A percentile compares a stretch with the other conserved stretches of the same genome.
Conservation (phyloP, 2,329 filamentous ascomycete genomes). For the Dactylellina drechsleri region DNA sequence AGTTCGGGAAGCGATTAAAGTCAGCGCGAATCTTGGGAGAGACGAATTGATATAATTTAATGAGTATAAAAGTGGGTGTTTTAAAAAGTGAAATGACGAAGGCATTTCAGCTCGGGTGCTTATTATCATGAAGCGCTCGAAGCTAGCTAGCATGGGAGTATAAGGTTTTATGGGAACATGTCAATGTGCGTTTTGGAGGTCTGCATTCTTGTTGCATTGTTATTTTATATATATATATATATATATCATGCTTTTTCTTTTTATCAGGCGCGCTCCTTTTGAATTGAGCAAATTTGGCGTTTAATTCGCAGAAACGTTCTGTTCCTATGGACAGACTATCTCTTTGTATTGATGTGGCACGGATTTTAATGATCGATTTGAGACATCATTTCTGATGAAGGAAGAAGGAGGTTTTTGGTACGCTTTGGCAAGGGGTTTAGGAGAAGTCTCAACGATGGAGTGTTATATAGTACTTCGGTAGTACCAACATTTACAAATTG, state of each 20-base stretch:
- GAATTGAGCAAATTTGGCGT: background rate
- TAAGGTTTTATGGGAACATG: slow-evolving; percentile 26
- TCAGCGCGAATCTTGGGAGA: slow-evolving; percentile 78
- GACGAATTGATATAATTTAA: slow-evolving; percentile 73
- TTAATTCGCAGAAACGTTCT: background rate
- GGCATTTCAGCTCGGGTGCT: too few relatives aligned
- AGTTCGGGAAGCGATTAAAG: slow-evolving; percentile 78
- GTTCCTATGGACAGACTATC: too few relatives aligned
- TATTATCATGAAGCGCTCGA: too few relatives aligned
- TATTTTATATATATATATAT: background rate
- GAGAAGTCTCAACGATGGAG: too few relatives aligned
- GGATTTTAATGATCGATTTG: too few relatives aligned
- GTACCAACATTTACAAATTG: too few relatives aligned
- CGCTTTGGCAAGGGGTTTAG: too few relatives aligned
- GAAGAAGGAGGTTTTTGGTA: too few relatives aligned
- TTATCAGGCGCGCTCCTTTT: background rate
- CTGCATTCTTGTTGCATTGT: background rate
- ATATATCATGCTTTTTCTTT: background rate
- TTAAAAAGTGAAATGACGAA: slow-evolving; percentile 15
- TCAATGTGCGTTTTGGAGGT: slow-evolving; percentile 17
- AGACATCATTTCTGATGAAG: too few relatives aligned
- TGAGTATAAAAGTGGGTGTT: slow-evolving; percentile 21
- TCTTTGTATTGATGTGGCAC: too few relatives aligned
- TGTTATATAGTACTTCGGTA: too few relatives aligned
- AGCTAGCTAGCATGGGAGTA: slow-evolving; percentile 21